Base-by-base conservation (phyloP, 129 eudicot genomes). In the Oenanthe sinensis region DNA sequence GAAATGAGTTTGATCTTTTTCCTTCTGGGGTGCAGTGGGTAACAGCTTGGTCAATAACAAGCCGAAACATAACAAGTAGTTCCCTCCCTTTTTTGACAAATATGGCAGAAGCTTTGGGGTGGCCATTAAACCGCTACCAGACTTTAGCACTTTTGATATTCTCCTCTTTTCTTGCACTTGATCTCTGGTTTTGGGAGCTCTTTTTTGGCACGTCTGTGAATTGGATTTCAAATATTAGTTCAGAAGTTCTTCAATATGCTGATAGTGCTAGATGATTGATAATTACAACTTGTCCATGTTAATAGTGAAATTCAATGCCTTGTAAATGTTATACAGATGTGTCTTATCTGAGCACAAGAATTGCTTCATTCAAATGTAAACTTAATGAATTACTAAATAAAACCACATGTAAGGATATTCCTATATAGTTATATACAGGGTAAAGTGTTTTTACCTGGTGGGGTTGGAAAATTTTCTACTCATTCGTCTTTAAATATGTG, bases 111-210 rank as follows among this genome's bases (percentile, higher is more conserved):
- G 78, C 87, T 76, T 83, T 84, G 5, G 96, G 96, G 2, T 94
- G 98, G 97, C 97, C 93, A 8, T 81, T 91, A 37, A 91, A 94
- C 48, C 84, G 98, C 26, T 94, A 94, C 81, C 96, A 94, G 80
- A 95, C 97, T 13, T 80, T 91, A 17, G 97, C 97, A 3, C 77
- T 95, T 78, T 83, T 95, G 63, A 86, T 95, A 71, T 91, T 92
- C 83, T 91, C 97, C 52, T 91, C 96, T 68, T 90, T 95, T 22
- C 89, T 95, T 70, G 97, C 99, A 2, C 75, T 91, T 81, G 99
- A 95, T 87, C 89, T 95, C 74, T 88, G 89, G 96, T 95, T 95
- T 65, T 95, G 99, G 99, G 96, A 95, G 80, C 90, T 91, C 44
- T 92, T 90, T 84, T 88, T 91, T 9, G 99, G 89, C 30, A 79